Conservation (phyloP, 2,329 filamentous ascomycete genomes). For the Alternaria rosae region DNA sequence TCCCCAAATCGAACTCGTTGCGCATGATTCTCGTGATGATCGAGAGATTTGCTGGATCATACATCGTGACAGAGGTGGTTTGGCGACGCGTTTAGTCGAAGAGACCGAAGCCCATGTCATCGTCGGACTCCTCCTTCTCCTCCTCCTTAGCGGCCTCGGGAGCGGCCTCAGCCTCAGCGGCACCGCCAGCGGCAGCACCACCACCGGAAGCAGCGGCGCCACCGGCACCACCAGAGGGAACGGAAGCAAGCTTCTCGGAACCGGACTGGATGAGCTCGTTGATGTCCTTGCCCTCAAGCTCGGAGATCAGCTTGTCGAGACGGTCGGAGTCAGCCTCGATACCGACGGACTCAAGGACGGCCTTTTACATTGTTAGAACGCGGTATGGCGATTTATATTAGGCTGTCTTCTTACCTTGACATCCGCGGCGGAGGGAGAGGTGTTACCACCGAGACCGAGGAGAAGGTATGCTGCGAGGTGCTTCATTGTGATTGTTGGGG, state of each 20-base stretch:
- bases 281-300: conserved; percentile 92
- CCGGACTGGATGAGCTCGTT: conserved; percentile 94
- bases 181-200: conserved; percentile 72
- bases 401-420: conserved; percentile 59
- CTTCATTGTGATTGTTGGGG: conserved; percentile 82
- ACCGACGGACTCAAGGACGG: conserved; percentile 90
- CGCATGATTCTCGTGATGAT: conserved; percentile 43
- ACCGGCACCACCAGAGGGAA: conserved; percentile 87
- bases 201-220: conserved; percentile 71
- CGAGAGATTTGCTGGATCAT: conserved; percentile 39
- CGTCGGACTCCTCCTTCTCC: conserved; percentile 79
- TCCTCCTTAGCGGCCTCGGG: conserved; percentile 71
- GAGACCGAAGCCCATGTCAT: conserved; percentile 78
- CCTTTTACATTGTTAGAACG: conserved; percentile 57
- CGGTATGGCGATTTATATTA: not conserved
- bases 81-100: conserved; percentile 64
- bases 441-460: conserved; percentile 91
- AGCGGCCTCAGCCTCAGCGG: conserved; percentile 52
- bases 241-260: conserved; percentile 92
- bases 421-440: conserved; percentile 82
- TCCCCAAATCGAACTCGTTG: conserved; percentile 44
- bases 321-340: conserved; percentile 90
- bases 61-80: conserved; percentile 33
- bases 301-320: conserved; percentile 82
- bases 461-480: conserved; percentile 99